Conservation (phyloP, 116 monocot species). For the Dioscorea cayenensis region DNA sequence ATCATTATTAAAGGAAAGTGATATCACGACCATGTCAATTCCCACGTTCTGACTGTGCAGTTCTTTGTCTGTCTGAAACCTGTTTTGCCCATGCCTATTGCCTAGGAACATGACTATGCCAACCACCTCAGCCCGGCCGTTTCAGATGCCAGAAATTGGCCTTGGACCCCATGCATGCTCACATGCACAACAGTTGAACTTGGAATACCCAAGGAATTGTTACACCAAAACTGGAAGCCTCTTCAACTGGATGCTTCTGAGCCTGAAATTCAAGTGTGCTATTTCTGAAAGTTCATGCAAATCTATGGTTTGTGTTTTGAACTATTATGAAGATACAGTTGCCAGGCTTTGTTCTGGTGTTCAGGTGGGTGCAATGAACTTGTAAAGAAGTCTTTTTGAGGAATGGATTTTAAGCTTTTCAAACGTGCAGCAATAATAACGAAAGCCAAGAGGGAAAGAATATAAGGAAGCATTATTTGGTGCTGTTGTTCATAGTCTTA, state of each 20-base stretch:
- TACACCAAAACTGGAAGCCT: neutral
- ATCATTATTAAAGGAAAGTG: neutral
- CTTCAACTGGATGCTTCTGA: conserved; percentile 1
- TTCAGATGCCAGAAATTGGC: no score
- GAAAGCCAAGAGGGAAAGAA: neutral
- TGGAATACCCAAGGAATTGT: neutral
- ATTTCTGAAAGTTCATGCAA: neutral
- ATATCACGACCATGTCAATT: neutral
- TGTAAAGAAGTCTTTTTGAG: neutral
- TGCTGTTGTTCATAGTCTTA: neutral
- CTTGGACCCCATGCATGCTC: no score
- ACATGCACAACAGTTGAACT: neutral
- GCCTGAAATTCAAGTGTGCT: neutral
- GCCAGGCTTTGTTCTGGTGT: neutral
- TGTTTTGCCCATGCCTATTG: no score
- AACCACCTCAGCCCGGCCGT: no score
- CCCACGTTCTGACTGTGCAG: neutral
- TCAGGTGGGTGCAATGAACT: neutral
- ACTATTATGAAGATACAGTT: neutral
- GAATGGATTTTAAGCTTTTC: neutral
- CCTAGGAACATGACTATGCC: no score
- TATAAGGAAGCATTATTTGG: neutral
- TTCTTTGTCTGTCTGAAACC: no score
- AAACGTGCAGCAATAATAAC: neutral
- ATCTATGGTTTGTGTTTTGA: neutral